Conservation (phyloP, 495 filamentous ascomycete genomes). For the Pyrenopolyporus hunteri region DNA sequence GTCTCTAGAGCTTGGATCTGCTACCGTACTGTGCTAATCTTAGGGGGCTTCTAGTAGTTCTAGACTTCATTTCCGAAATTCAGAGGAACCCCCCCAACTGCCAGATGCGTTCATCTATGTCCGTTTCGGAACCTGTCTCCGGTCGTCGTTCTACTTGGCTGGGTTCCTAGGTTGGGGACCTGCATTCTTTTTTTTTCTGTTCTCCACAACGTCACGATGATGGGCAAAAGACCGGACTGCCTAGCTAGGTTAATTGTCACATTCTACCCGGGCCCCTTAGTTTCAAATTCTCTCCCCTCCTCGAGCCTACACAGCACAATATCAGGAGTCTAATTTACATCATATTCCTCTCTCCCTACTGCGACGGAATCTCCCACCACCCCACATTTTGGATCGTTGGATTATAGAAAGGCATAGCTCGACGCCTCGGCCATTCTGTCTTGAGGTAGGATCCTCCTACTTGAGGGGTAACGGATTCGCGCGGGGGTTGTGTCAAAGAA, state of each 20-base stretch:
- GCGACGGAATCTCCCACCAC: neutral
- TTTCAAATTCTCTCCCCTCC: neutral
- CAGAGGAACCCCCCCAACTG: neutral
- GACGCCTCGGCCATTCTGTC: conserved; percentile 7
- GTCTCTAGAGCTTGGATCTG: conserved; percentile 14
- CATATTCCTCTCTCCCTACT: neutral
- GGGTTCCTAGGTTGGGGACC: conserved; percentile 14
- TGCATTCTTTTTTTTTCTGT: neutral
- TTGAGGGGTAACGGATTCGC: conserved; percentile 22
- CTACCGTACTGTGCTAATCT: conserved; percentile 16
- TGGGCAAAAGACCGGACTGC: conserved; percentile 18
- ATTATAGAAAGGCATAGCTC: conserved; percentile 1
- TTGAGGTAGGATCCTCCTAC: neutral
- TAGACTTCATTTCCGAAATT: conserved; percentile 32
- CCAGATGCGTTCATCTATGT: conserved; percentile 19
- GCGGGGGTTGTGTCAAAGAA: neutral
- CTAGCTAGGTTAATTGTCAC: neutral
- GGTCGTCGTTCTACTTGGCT: conserved; percentile 20
- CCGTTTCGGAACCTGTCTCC: conserved; percentile 34
- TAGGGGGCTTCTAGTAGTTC: conserved; percentile 25
- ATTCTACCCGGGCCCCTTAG: conserved; percentile 14
- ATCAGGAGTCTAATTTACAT: conserved; percentile 8
- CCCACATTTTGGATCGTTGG: neutral
- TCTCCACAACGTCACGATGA: conserved; percentile 37
- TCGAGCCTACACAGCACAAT: neutral